Base-by-base conservation (phyloP, 768 basidiomycete genomes). In the Sporobolomyces pararoseus region DNA sequence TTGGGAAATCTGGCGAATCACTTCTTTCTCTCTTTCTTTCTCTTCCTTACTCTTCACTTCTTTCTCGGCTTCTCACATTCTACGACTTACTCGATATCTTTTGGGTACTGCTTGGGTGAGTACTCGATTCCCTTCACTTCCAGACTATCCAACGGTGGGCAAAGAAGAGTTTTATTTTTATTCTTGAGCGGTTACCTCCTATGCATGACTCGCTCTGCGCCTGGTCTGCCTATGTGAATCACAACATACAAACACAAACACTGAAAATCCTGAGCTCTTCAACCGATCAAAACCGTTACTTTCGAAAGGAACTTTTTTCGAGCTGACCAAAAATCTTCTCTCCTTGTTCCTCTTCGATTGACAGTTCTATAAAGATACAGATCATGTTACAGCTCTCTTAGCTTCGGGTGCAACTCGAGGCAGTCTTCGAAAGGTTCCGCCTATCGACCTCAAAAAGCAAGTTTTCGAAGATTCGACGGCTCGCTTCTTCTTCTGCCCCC, bases 261-360 rank as follows among this genome's bases (percentile, higher is more conserved):
- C 65, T 66, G 65, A 66, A 66, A 66, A 66, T 66, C 58, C 65
- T 60, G 65, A 66, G 65, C 65, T 46, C 7, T 47, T 9, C 17
- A 9, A 42, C 39, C 39, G 10, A 9, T 42, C n/a, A n/a, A n/a
- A n/a, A n/a, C 39, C 39, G 9, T 17, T 42, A 42, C 39, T 42
- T 17, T 42, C 17, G 10, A 42, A 13, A 23, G 5, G 59, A n/a
- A 32, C 39, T 42, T 9, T 42, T 19, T 23, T 50, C 32, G 59
- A 61, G 46, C 59, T 61, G 59, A 61, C 59, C 59, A 17, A 13
- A 35, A 7, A 14, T 57, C 39, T 42, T 42, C 17, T 17, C 17
- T 17, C 17, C 39, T 42, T 17, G 39, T 42, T 42, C 39, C 39
- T 42, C n/a, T 51, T n/a, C n/a, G n/a, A n/a, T n/a, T n/a, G n/a